Percentiles rank a stretch among this genome's conserved stretches.
These are phyloP conservation scores for Solanum verrucosum DNA, from an alignment of 257 asterid genomes.

Conservation along the genomic window DNA sequence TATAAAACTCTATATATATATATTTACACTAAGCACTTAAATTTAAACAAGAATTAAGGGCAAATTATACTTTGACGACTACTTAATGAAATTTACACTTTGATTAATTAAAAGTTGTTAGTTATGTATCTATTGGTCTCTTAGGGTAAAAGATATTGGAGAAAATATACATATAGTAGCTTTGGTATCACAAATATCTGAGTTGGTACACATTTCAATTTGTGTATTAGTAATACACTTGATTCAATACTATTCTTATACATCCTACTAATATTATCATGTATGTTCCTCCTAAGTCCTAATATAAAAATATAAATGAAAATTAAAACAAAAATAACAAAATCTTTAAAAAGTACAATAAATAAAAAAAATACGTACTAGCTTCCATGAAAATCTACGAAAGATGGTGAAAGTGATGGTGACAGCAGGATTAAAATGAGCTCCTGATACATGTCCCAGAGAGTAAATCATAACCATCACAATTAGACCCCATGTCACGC, in stretches of 20 bases:
- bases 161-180: background rate
- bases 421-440: constrained; percentile 79
- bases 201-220: background rate
- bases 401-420: constrained; percentile 44
- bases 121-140: background rate
- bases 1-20: too few species aligned
- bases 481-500: constrained; percentile 67
- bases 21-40: too few species aligned
- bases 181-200: background rate
- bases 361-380: constrained; percentile 18
- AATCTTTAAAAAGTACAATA: too few species aligned
- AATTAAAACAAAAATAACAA: too few species aligned
- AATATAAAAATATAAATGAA: too few species aligned
- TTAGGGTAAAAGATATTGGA: background rate
- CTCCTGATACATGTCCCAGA: constrained; percentile 73
- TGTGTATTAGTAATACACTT: too few species aligned
- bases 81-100: background rate
- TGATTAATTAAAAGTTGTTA: background rate
- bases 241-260: too few species aligned
- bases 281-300: background rate
- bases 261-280: too few species aligned
- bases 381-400: constrained; percentile 55
- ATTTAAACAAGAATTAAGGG: too few species aligned
- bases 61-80: too few species aligned
- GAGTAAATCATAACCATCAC: constrained; percentile 69